Conservation (phyloP, 108 stramenopile genomes). For the Phaeodactylum tricornutum region DNA sequence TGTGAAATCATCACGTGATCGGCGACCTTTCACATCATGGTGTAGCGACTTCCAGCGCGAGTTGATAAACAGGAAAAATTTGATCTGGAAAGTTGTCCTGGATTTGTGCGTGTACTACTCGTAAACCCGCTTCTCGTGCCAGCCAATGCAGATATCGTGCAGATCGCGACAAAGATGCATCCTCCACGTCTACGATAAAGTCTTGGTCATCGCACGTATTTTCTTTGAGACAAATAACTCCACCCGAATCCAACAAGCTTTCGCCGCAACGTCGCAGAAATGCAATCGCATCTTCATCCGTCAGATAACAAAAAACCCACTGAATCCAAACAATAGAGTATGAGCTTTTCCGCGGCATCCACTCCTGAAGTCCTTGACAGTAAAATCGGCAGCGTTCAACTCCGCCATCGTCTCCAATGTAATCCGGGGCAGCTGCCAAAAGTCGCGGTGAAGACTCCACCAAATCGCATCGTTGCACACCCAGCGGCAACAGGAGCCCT, state of each 20-base stretch:
- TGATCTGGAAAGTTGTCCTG: slow-evolving; percentile 81
- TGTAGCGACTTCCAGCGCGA: no score
- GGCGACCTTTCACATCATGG: no score
- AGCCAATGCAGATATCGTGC: slow-evolving; percentile 61
- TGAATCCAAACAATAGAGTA: slow-evolving; percentile 91
- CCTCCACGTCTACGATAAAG: slow-evolving; percentile 77
- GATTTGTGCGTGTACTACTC: slow-evolving; percentile 33
- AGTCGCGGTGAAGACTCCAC: slow-evolving; percentile 88
- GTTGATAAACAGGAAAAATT: slow-evolving; percentile 84
- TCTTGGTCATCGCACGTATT: slow-evolving; percentile 70
- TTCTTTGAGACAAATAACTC: slow-evolving; percentile 81
- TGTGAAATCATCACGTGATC: no score
- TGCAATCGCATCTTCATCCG: slow-evolving; percentile 73
- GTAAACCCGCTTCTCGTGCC: slow-evolving; percentile 61
- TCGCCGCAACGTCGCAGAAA: slow-evolving; percentile 62
- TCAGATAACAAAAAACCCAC: slow-evolving; percentile 87
- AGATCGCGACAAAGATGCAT: slow-evolving; percentile 76
- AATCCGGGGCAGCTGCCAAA: slow-evolving; percentile 71
- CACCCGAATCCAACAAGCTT: slow-evolving; percentile 41
- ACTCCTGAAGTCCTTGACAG: slow-evolving; percentile 80
- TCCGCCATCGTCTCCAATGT: slow-evolving; percentile 41
- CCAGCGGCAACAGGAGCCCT: slow-evolving; percentile 70
- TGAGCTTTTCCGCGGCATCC: slow-evolving; percentile 43
- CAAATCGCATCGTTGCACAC: slow-evolving; percentile 56
- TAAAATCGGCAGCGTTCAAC: slow-evolving; percentile 60